phyloP scores from a whole-genome alignment of 2,329 filamentous ascomycete genomes.

The Neocatenulostroma microsporum region DNA sequence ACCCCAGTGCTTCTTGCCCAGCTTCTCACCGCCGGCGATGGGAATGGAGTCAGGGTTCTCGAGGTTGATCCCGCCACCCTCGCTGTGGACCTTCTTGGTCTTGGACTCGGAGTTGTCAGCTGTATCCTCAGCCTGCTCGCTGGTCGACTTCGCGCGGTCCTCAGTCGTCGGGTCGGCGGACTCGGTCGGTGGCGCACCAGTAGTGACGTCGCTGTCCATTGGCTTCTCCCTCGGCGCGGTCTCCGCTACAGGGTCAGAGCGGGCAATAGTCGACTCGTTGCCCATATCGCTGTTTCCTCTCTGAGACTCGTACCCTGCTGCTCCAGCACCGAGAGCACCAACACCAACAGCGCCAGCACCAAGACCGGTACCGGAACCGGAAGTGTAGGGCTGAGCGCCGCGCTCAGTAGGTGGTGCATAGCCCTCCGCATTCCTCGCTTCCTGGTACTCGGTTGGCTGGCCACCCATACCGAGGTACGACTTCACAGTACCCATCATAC shows the following conservation, averaged over 20 bases:
- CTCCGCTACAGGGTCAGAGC: too few relatives aligned
- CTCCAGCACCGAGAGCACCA: background rate
- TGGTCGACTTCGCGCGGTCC: background rate
- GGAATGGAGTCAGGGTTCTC: conserved; percentile 27
- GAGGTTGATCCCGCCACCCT: conserved; percentile 1
- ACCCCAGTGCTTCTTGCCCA: conserved; percentile 29
- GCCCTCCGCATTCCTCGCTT: conserved; percentile 2
- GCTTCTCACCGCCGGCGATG: conserved; percentile 25
- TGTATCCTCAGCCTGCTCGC: conserved; percentile 6
- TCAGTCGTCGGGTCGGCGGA: conserved; percentile 7
- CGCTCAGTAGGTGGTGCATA: background rate
- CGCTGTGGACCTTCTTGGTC: conserved; percentile 3
- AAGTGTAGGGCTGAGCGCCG: background rate
- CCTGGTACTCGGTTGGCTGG: too few relatives aligned
- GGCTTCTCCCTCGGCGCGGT: conserved; percentile 6
- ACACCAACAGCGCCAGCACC: too few relatives aligned
- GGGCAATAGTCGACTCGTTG: too few relatives aligned
- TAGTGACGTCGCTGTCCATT: conserved; percentile 5
- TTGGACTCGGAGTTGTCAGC: background rate
- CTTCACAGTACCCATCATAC: conserved; percentile 18
- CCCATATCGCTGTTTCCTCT: too few relatives aligned
- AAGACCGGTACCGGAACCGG: background rate
- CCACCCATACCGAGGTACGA: conserved; percentile 16
- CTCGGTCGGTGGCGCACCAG: conserved; percentile 2
- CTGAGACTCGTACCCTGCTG: too few relatives aligned